These are phyloP conservation scores for Spergularia bocconei DNA, from an alignment of 148 eudicot species.

Conservation along the genomic window DNA sequence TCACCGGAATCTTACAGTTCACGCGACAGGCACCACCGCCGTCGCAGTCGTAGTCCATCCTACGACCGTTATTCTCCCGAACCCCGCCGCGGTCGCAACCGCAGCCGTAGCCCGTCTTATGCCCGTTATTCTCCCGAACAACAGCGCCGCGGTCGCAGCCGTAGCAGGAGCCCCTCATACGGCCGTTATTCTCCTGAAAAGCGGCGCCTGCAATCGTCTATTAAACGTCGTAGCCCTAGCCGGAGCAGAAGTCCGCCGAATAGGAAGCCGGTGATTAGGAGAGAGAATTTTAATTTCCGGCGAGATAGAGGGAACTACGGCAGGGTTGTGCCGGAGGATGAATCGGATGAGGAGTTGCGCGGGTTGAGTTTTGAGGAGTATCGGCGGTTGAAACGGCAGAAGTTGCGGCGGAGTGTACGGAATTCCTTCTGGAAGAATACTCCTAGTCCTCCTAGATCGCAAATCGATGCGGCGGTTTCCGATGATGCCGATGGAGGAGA, in stretches of 20 bases:
- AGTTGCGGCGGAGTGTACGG: slow-evolving; percentile 48
- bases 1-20: too few relatives aligned
- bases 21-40: too few relatives aligned
- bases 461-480: slow-evolving; percentile 36
- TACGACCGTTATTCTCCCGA: too few relatives aligned
- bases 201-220: slow-evolving; percentile 40
- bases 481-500: slow-evolving; percentile 34
- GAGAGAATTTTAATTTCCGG: slow-evolving; percentile 24
- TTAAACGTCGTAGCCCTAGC: slow-evolving; percentile 36
- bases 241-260: slow-evolving; percentile 26
- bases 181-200: slow-evolving; percentile 28
- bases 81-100: too few relatives aligned
- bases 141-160: slow-evolving; percentile 35
- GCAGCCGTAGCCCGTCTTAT: too few relatives aligned
- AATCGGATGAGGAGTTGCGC: slow-evolving; percentile 77
- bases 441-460: slow-evolving; percentile 78
- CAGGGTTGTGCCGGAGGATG: slow-evolving; percentile 40
- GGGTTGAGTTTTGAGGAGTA: slow-evolving; percentile 66
- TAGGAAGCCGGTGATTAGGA: slow-evolving; percentile 21
- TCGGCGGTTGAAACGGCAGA: slow-evolving; percentile 75
- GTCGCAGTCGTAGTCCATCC: too few relatives aligned
- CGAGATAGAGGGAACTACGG: slow-evolving; percentile 29
- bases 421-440: slow-evolving; percentile 63
- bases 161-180: slow-evolving; percentile 59
- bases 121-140: too few relatives aligned